Conservation (phyloP, 805 yeast species). For the Starmerella potacharoeniae region DNA sequence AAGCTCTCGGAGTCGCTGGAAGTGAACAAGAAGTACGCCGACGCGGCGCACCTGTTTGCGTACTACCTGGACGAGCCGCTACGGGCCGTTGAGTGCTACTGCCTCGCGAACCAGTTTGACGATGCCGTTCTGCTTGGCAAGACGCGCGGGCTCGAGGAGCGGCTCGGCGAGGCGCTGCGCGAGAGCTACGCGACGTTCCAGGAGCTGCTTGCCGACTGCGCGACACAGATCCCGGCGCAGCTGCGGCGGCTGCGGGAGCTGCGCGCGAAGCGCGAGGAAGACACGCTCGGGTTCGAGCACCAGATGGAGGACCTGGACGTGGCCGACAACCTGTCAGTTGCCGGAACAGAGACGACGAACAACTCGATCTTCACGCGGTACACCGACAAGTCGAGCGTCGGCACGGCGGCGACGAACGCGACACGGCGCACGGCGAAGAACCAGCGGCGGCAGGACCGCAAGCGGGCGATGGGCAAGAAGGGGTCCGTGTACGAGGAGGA, state of each 20-base stretch:
- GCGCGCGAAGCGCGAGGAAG: slow-evolving; percentile 68
- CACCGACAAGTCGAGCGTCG: slow-evolving; percentile 80
- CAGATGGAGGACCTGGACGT: slow-evolving; percentile 36
- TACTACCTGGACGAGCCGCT: slow-evolving; percentile 49
- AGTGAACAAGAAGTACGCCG: slow-evolving; percentile 52
- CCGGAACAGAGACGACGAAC: slow-evolving; percentile 86
- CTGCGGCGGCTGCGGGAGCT: slow-evolving; percentile 71
- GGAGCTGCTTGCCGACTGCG: slow-evolving; percentile 88
- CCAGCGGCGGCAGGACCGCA: slow-evolving; percentile 87
- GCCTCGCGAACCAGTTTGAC: slow-evolving; percentile 64
- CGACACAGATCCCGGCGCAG: slow-evolving; percentile 74
- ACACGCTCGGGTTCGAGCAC: slow-evolving; percentile 80
- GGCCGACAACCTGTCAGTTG: slow-evolving; percentile 89
- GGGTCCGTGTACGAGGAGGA: slow-evolving; percentile 97
- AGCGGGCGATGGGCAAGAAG: slow-evolving; percentile 92
- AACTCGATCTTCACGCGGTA: slow-evolving; percentile 91
- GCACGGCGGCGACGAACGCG: slow-evolving; percentile 94
- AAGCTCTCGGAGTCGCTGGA: slow-evolving; percentile 49
- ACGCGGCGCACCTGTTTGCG: slow-evolving; percentile 68
- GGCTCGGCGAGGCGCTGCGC: slow-evolving; percentile 52
- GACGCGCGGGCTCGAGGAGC: slow-evolving; percentile 30
- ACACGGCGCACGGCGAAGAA: slow-evolving; percentile 87
- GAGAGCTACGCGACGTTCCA: slow-evolving; percentile 84
- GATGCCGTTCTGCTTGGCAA: slow-evolving; percentile 61
- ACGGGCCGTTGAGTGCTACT: slow-evolving; percentile 54